Base-by-base conservation (phyloP, 768 basidiomycete species). In the Mrakia frigida region DNA sequence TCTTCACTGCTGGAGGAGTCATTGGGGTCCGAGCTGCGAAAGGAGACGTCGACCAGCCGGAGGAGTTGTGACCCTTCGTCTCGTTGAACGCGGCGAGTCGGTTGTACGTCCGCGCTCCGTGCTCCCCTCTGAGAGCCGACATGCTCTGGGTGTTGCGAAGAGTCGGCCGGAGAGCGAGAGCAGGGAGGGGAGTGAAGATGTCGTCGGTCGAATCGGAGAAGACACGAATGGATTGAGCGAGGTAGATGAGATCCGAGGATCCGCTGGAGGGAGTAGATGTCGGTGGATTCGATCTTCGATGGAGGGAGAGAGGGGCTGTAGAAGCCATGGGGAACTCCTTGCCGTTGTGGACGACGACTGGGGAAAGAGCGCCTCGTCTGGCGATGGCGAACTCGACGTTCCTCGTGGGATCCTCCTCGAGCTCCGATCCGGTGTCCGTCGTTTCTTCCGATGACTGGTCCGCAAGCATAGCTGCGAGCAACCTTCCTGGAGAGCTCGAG, bases 401-500 rank as follows among this genome's bases (percentile, higher is more conserved):
- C 9, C 56, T 11, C 56, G 65, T 25, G 10, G 21, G 37, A 25
- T 68, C 65, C 35, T 25, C 25, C 10, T 68, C 65, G 65, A 68
- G 39, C 35, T 68, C 65, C 21, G 65, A 68, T 6, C 18, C 65
- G 23, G 37, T 25, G 6, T n/a, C 65, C 39, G 65, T 43, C 37
- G 37, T 39, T 25, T 21, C 65, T 13, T n/a, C 65, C 2, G 1
- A 13, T 39, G 39, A 6, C 65, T 39, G 39, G 21, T 68, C 65
- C 3, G 65, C 65, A 21, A 68, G 37, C 37, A 68, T 68, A 39
- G 65, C 35, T 18, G 65, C 37, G 35, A 68, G 35, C 65, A 68
- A 13, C 37, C 37, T 23, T 7, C 37, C 65, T 4, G 65, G 65
- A 13, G 56, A 56, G 2, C 11, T 7, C 56, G 56, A 50, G 46